Percentiles rank a stretch among this genome's conserved stretches.
phyloP scores from a whole-genome alignment of 2,329 filamentous ascomycete species.

The Sordariomycetes sp. region DNA sequence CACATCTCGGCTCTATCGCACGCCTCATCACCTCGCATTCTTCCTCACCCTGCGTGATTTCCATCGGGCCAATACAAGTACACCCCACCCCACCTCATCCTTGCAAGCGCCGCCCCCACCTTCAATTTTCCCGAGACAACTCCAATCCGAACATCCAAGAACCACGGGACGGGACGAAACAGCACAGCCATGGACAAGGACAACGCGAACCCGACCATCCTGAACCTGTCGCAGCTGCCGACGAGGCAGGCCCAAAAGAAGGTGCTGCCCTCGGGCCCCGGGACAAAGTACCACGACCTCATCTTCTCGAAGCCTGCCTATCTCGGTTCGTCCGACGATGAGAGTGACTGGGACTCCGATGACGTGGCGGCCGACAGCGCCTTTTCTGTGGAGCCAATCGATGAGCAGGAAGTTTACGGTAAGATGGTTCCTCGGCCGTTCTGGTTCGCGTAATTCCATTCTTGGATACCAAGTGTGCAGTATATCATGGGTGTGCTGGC shows the following conservation, averaged over 20 bases:
- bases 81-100: background rate
- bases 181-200: conserved; percentile 31
- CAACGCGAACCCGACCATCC: conserved; percentile 89
- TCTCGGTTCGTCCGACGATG: conserved; percentile 18
- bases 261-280: conserved; percentile 32
- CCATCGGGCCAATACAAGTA: background rate
- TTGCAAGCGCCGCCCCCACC: background rate
- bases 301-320: conserved; percentile 34
- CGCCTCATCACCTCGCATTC: background rate
- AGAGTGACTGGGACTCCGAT: conserved; percentile 12
- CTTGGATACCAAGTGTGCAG: background rate
- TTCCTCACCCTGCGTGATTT: background rate
- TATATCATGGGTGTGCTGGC: background rate
- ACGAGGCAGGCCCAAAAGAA: conserved; percentile 51
- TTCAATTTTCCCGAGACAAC: background rate
- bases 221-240: conserved; percentile 80
- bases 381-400: conserved; percentile 68
- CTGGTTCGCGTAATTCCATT: background rate
- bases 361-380: conserved; percentile 36
- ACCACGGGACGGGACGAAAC: background rate
- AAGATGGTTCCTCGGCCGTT: conserved; percentile 13
- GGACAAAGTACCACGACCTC: conserved; percentile 34
- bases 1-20: too few relatives aligned
- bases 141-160: background rate
- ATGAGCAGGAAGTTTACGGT: conserved; percentile 97